phyloP scores from a whole-genome alignment of 371 early-diverging fungal species.

The Haplosporangium sp. region DNA sequence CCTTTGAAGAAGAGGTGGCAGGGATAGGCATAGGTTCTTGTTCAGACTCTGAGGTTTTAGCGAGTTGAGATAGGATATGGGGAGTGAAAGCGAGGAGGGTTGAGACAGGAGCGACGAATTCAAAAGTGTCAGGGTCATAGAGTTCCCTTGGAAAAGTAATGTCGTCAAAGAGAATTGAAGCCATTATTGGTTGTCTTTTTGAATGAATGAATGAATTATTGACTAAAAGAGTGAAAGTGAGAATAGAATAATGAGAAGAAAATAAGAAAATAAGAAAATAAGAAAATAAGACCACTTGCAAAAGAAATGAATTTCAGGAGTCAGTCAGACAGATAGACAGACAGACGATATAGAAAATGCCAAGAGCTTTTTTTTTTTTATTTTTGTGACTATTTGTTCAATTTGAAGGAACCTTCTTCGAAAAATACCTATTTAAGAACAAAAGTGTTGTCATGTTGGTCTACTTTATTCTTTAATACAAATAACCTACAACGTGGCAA shows the following conservation, averaged over 20 bases:
- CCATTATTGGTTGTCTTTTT: constrained; percentile 16
- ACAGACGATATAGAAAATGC: too few species aligned
- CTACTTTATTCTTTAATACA: too few species aligned
- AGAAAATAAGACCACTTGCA: too few species aligned
- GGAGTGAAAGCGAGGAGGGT: constrained; percentile 68
- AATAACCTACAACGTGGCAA: too few species aligned
- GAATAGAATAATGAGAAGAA: background rate
- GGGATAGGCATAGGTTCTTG: constrained; percentile 40
- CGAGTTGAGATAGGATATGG: constrained; percentile 64
- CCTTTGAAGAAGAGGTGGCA: background rate
- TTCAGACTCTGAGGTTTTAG: constrained; percentile 36
- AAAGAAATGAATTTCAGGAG: too few species aligned
- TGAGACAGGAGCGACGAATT: constrained; percentile 65
- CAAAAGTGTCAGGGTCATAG: constrained; percentile 60
- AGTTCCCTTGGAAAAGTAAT: constrained; percentile 68
- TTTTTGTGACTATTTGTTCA: too few species aligned
- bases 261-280: too few species aligned
- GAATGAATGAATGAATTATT: background rate
- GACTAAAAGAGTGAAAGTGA: background rate
- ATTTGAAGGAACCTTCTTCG: too few species aligned
- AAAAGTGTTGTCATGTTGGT: too few species aligned
- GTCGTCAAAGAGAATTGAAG: constrained; percentile 66
- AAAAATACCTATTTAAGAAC: too few species aligned
- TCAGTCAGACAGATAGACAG: too few species aligned
- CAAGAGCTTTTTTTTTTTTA: too few species aligned